These are phyloP conservation scores for Malus sieversii DNA, from an alignment of 306 rosid genomes.

Conservation along the genomic window DNA sequence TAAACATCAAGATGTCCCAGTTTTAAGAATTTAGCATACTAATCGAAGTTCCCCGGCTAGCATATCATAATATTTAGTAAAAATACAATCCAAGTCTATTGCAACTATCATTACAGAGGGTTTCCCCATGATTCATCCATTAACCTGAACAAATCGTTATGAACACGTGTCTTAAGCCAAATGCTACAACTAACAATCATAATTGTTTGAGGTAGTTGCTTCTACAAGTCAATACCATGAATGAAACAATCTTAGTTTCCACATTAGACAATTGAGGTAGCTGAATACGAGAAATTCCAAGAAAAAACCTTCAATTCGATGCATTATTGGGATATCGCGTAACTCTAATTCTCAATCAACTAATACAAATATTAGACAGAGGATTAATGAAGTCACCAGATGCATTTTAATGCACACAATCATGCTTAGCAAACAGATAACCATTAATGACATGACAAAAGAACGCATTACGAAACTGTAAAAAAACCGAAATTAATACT, in stretches of 20 bases:
- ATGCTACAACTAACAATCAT: neutral
- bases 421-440: neutral
- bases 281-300: neutral
- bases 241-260: too few relatives aligned
- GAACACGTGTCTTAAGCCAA: neutral
- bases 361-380: neutral
- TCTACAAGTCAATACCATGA: too few relatives aligned
- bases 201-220: neutral
- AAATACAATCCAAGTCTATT: neutral
- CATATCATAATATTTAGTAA: neutral
- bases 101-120: neutral
- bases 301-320: neutral
- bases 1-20: constrained; percentile 4
- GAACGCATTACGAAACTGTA: neutral
- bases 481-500: neutral
- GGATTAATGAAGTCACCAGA: neutral
- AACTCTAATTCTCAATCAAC: neutral
- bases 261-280: too few relatives aligned
- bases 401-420: neutral
- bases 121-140: neutral
- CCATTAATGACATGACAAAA: neutral
- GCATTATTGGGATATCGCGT: neutral
- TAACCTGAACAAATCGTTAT: neutral
- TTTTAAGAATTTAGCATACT: neutral
- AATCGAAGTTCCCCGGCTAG: neutral